These are phyloP conservation scores for Aspergillus tubingensis DNA, from an alignment of 2,329 filamentous ascomycete genomes.

Conservation along the genomic window DNA sequence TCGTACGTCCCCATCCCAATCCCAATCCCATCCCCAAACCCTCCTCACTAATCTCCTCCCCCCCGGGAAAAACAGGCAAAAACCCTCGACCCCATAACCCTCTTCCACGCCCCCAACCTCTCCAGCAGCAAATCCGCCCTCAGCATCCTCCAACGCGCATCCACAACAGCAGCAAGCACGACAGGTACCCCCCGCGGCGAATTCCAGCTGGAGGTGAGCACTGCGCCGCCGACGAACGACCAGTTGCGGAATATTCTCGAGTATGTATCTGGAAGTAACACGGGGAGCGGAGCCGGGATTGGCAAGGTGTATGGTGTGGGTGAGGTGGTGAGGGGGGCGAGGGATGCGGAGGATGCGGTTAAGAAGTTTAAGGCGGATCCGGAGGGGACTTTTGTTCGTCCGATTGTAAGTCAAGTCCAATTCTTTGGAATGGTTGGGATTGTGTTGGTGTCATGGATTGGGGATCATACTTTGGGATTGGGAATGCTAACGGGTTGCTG, in stretches of 20 bases:
- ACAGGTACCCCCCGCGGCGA: conserved; percentile 73
- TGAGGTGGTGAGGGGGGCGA: conserved; percentile 74
- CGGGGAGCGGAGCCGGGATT: conserved; percentile 50
- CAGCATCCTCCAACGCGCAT: conserved; percentile 77
- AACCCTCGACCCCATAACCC: conserved; percentile 85
- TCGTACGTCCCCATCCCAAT: conserved; percentile 15
- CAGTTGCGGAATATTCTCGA: conserved; percentile 83
- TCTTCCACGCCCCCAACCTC: conserved; percentile 84
- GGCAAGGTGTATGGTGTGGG: conserved; percentile 62
- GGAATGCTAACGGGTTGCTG: conserved; percentile 16
- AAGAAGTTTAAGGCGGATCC: conserved; percentile 73
- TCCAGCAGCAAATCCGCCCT: conserved; percentile 71
- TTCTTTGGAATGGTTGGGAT: too few species aligned
- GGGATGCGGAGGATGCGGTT: conserved; percentile 73
- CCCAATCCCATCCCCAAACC: neutral
- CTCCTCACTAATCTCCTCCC: too few species aligned
- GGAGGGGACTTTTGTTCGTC: conserved; percentile 66
- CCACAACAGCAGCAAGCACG: conserved; percentile 69
- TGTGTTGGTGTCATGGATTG: too few species aligned
- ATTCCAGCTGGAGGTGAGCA: conserved; percentile 85
- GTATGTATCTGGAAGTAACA: conserved; percentile 50
- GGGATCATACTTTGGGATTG: too few species aligned
- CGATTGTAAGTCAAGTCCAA: conserved; percentile 63
- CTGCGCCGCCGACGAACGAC: conserved; percentile 75
- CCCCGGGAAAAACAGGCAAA: too few species aligned